A percentile compares a stretch with the other conserved stretches of the same genome.
Evolutionary conservation across 345 rosid genomes (phyloP).

Genomic region (Capsella bursapastoris): DNA sequence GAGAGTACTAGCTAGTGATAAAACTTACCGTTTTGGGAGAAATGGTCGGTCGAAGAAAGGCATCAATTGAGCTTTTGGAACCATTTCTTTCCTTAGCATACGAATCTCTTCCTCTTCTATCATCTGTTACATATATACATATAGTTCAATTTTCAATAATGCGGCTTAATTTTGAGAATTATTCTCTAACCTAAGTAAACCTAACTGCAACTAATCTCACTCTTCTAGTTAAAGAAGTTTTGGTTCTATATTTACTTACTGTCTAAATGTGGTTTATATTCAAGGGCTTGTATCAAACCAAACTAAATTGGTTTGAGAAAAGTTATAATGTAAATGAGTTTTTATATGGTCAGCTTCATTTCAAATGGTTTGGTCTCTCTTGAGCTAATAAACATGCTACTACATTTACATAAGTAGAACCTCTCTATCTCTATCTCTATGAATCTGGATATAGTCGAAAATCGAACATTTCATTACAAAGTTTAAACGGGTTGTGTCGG

Average conservation of each 20-base stretch:
- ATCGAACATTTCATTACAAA: too few species aligned
- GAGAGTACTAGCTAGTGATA: background rate
- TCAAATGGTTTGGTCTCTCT: too few species aligned
- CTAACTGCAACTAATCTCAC: background rate
- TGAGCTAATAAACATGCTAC: too few species aligned
- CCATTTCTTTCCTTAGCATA: conserved; percentile 77
- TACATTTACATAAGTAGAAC: too few species aligned
- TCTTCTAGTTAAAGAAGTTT: background rate
- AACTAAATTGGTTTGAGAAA: too few species aligned
- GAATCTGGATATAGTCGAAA: too few species aligned
- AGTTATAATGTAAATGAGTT: too few species aligned
- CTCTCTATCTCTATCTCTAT: too few species aligned
- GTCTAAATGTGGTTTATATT: background rate
- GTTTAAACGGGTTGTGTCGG: too few species aligned
- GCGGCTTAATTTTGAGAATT: background rate
- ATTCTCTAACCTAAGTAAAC: background rate
- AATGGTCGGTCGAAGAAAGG: conserved; percentile 83
- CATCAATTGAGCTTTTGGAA: conserved; percentile 87
- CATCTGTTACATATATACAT: conserved; percentile 49
- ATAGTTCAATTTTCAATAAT: background rate
- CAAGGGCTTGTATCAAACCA: too few species aligned
- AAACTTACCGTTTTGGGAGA: conserved; percentile 65
- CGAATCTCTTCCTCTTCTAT: conserved; percentile 80
- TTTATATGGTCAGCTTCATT: too few species aligned
- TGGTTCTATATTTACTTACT: background rate